Conservation (phyloP, 345 rosid genomes). For the Triadica sebifera region DNA sequence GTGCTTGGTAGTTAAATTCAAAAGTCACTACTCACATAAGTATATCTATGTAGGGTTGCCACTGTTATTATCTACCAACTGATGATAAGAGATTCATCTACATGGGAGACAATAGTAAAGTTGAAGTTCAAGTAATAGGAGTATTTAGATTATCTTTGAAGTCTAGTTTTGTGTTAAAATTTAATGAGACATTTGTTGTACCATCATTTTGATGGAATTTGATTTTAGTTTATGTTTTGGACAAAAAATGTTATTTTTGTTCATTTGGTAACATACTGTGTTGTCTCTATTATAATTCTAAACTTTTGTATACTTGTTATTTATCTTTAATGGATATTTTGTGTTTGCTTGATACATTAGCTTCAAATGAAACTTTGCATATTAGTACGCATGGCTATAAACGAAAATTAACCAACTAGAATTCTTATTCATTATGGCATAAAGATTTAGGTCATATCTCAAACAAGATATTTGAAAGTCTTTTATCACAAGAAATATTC, state of each 20-base stretch:
- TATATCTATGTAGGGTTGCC: too few species aligned
- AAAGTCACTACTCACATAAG: too few species aligned
- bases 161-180: background rate
- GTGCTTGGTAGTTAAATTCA: too few species aligned
- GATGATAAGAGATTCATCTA: too few species aligned
- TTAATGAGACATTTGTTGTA: background rate
- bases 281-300: slow-evolving; percentile 3
- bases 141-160: too few species aligned
- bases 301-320: background rate
- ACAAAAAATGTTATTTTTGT: background rate
- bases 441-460: slow-evolving; percentile 1
- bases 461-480: background rate
- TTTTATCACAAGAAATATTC: background rate
- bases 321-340: background rate
- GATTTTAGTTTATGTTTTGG: background rate
- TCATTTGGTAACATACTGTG: slow-evolving; percentile 1
- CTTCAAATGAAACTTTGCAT: background rate
- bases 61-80: too few species aligned
- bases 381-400: background rate
- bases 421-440: slow-evolving; percentile 9
- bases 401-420: background rate
- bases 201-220: background rate
- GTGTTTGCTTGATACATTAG: background rate
- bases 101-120: background rate
- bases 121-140: background rate